Evolutionary conservation across 257 asterid species (phyloP), one percentile per base, ranked within the genome.

Genomic region (Scutellaria galericulata): DNA sequence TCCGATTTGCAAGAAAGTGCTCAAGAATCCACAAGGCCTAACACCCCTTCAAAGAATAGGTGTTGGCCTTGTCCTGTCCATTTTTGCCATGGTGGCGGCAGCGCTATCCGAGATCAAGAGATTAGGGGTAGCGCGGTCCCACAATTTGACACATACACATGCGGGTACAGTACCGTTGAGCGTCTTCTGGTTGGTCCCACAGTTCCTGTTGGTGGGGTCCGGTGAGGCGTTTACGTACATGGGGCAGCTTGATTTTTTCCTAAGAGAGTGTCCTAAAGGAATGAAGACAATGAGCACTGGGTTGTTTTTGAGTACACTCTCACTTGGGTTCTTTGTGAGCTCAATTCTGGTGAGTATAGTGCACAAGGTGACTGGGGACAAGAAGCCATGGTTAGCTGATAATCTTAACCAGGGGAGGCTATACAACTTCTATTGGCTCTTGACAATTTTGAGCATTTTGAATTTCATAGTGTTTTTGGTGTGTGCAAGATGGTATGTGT

Each of bases 211-310:
- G 0, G 91, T 89, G 1, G 98, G 98, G 48, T 84, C 95, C 0
- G 97, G 97, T 0, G 97, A 93, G 82, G 97, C 98, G 0, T 89
- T 93, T 6, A 88, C 89, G 5, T 93, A 91, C 70, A 87, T 89
- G 4, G 98, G 98, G 3, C 98, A 93, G 44, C 90, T 93, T 0
- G 98, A 93, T 78, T 93, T 93, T 68, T 93, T 91, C 77, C 66
- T 91, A 0, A 79, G 90, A 2, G 97, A 91, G 42, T 93, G 96
- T 5, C 98, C 98, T 0, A 88, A 88, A 67, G 97, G 98, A 9
- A 93, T 89, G 98, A 93, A 93, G 54, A 89, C 98, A 0, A 91
- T 93, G 86, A 89, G 96, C 72, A 91, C 98, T 0, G 96, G 98
- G 0, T 67, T 93, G 67, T 91, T 93, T 47, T 39, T 93, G 42